A percentile compares a stretch with the other conserved stretches of the same genome.
Conservation (phyloP, 2,329 filamentous ascomycete species). For the Calonectria fujianensis region DNA sequence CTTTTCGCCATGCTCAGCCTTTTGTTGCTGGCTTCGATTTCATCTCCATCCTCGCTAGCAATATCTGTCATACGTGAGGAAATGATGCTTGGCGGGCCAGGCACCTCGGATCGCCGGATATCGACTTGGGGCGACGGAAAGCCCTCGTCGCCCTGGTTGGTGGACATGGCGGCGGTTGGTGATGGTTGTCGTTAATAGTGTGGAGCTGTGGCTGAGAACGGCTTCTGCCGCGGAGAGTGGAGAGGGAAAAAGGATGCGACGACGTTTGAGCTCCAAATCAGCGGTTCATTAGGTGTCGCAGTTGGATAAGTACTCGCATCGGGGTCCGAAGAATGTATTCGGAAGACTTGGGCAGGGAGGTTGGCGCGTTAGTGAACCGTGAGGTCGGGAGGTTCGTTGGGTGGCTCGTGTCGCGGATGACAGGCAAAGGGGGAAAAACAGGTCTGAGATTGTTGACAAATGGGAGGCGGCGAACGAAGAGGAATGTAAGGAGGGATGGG, state of each 20-base stretch:
- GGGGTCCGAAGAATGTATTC: constrained; percentile 11
- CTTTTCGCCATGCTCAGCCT: constrained; percentile 59
- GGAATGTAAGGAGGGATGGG: constrained; percentile 28
- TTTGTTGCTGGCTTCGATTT: constrained; percentile 59
- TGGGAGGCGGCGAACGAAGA: constrained; percentile 31
- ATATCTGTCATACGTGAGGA: constrained; percentile 84
- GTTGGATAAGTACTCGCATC: constrained; percentile 21
- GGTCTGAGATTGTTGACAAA: constrained; percentile 39
- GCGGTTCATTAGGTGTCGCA: constrained; percentile 33
- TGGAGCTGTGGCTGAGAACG: constrained; percentile 42
- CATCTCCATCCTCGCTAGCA: constrained; percentile 73
- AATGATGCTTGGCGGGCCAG: constrained; percentile 78
- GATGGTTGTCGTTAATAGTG: constrained; percentile 41
- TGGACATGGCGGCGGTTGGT: constrained; percentile 60
- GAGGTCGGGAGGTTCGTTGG: constrained; percentile 52
- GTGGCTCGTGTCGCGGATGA: constrained; percentile 53
- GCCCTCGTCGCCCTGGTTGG: constrained; percentile 62
- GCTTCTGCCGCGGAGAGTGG: constrained; percentile 30
- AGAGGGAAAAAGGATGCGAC: constrained; percentile 35
- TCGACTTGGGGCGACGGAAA: constrained; percentile 65
- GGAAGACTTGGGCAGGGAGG: constrained; percentile 18
- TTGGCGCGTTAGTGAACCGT: constrained; percentile 44
- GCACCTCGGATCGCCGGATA: constrained; percentile 63
- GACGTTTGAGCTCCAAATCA: constrained; percentile 36
- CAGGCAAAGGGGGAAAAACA: constrained; percentile 47